phyloP scores from a whole-genome alignment of 2,329 filamentous ascomycete genomes.

The Fusarium keratoplasticum region DNA sequence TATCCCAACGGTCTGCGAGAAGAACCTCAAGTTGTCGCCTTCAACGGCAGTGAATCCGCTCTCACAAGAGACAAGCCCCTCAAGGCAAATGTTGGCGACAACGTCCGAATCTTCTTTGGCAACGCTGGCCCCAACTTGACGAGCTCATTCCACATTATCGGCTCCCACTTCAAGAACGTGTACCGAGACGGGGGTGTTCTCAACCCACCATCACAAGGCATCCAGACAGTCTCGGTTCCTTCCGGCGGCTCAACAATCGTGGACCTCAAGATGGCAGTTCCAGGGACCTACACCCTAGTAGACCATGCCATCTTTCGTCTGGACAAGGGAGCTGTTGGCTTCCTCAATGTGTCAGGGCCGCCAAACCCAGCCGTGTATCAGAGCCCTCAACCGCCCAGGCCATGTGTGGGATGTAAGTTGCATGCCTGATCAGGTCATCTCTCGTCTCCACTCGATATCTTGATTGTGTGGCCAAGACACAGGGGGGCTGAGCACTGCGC shows the following conservation, averaged over 20 bases:
- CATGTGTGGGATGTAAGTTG: background rate
- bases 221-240: slow-evolving; percentile 21
- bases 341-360: background rate
- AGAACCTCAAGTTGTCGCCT: background rate
- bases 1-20: slow-evolving; percentile 13
- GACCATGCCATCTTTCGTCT: slow-evolving; percentile 26
- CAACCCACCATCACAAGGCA: slow-evolving; percentile 3
- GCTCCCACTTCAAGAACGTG: slow-evolving; percentile 20
- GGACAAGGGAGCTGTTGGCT: slow-evolving; percentile 23
- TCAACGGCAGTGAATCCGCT: slow-evolving; percentile 21
- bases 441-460: background rate
- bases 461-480: background rate
- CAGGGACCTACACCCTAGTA: slow-evolving; percentile 20
- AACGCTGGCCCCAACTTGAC: slow-evolving; percentile 26
- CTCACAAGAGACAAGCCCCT: slow-evolving; percentile 22
- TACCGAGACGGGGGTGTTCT: slow-evolving; percentile 19
- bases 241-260: slow-evolving; percentile 21
- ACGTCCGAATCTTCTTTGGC: slow-evolving; percentile 21
- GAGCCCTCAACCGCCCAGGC: background rate
- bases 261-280: slow-evolving; percentile 24
- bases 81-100: slow-evolving; percentile 17
- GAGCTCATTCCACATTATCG: slow-evolving; percentile 26
- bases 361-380: background rate
- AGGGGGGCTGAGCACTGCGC: background rate
- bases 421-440: background rate